Evolutionary conservation across 257 asterid species (phyloP).

Genomic region (Salvia rosmarinus): DNA sequence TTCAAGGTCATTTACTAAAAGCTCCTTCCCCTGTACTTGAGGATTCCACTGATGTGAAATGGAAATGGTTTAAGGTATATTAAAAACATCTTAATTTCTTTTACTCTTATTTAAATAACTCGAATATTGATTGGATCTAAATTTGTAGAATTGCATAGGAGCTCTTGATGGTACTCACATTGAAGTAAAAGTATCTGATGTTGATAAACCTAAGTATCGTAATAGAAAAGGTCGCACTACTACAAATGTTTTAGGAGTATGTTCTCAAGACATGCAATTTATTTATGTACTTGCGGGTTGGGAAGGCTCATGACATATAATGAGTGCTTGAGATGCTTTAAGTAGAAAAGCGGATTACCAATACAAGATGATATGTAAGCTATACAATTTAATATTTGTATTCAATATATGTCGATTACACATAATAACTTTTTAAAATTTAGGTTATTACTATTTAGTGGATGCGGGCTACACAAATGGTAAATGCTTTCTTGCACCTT

Average conservation of each 20-base stretch:
- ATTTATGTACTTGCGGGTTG: too few species aligned
- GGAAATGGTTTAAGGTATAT: background rate
- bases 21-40: background rate
- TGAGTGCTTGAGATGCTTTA: background rate
- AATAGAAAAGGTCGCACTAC: background rate
- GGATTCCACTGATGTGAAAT: background rate
- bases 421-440: background rate
- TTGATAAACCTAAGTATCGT: background rate
- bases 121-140: too few species aligned
- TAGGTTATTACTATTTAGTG: background rate
- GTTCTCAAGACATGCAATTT: too few species aligned
- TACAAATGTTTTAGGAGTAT: too few species aligned
- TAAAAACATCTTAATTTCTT: background rate
- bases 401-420: background rate
- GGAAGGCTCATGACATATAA: background rate
- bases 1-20: background rate
- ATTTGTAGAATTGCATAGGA: background rate
- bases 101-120: too few species aligned
- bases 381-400: background rate
- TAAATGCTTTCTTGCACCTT: slow-evolving; percentile 5
- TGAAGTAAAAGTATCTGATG: background rate
- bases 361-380: background rate
- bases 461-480: slow-evolving; percentile 14
- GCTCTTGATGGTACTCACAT: background rate
- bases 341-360: background rate